These are phyloP conservation scores for Apiotrichum gracile DNA, from an alignment of 1,284 basidiomycete species.

Conservation along the genomic window DNA sequence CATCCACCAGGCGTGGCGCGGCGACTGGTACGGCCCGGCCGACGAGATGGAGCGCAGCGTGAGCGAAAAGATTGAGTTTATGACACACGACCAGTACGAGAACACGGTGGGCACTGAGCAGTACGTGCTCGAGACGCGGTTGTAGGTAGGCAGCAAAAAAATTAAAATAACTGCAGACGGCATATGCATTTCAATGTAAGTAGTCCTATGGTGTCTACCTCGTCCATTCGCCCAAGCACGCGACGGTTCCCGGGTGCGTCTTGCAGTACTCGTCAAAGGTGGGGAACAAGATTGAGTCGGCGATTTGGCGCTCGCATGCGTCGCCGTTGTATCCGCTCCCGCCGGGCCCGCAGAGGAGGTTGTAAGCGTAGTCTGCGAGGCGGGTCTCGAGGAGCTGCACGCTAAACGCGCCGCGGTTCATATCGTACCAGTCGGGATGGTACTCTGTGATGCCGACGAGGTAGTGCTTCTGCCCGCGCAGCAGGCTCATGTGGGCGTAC, in stretches of 20 bases:
- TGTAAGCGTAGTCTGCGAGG: not conserved
- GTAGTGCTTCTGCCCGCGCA: not conserved
- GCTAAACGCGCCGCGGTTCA: not conserved
- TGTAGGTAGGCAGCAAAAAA: no score
- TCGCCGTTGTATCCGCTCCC: not conserved
- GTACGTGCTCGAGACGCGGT: not conserved
- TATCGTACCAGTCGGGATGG: not conserved
- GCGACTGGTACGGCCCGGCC: not conserved
- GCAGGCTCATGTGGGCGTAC: not conserved
- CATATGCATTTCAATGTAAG: no score
- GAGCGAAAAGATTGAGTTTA: not conserved
- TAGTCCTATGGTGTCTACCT: not conserved
- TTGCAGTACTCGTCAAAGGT: not conserved
- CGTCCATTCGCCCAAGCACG: not conserved
- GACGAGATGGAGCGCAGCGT: constrained; percentile 1
- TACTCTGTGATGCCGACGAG: not conserved
- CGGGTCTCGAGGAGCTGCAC: not conserved
- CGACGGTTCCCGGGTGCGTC: no score
- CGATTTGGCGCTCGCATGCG: not conserved
- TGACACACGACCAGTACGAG: not conserved
- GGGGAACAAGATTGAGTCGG: not conserved
- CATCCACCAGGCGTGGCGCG: not conserved
- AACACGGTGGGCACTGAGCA: not conserved
- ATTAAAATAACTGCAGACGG: no score
- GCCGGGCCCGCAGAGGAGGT: not conserved